Percentiles rank a stretch among this genome's conserved stretches.
Conservation (phyloP, 1,139 yeast species). For the Debaryomycetaceae sp. region DNA sequence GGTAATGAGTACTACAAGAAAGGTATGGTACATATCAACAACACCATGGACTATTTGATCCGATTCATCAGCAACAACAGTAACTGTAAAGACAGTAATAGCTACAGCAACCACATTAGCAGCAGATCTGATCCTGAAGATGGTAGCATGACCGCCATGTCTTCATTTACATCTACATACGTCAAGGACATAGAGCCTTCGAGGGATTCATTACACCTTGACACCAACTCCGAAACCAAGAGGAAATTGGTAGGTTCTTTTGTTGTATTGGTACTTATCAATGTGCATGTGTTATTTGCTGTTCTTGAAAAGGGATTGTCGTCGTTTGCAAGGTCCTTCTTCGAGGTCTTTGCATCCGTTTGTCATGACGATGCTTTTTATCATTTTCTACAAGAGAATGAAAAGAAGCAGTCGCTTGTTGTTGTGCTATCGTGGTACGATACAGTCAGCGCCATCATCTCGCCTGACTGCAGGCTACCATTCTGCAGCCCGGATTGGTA, state of each 20-base stretch:
- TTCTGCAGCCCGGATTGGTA: conserved; percentile 49
- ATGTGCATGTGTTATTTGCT: conserved; percentile 48
- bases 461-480: conserved; percentile 51
- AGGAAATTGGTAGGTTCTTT: conserved; percentile 40
- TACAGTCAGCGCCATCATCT: conserved; percentile 49
- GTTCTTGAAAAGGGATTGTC: conserved; percentile 51
- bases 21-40: conserved; percentile 48
- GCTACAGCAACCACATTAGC: no score
- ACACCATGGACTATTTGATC: conserved; percentile 48
- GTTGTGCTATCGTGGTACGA: conserved; percentile 55
- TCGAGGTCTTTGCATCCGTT: conserved; percentile 45
- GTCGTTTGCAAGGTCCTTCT: conserved; percentile 42
- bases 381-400: conserved; percentile 28
- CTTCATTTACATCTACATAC: no score
- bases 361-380: conserved; percentile 31
- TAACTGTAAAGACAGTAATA: conserved; percentile 12
- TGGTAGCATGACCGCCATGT: background rate
- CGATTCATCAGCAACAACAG: conserved; percentile 21
- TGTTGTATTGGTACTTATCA: conserved; percentile 45
- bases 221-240: conserved; percentile 15
- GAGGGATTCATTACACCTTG: no score
- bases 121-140: background rate
- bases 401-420: conserved; percentile 43
- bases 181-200: conserved; percentile 1
- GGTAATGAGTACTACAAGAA: conserved; percentile 44